Evolutionary conservation across 228 moss, liverwort and hornwort species (phyloP), one percentile per base, ranked within the genome.

Genomic region (Sphagnum fallax): DNA sequence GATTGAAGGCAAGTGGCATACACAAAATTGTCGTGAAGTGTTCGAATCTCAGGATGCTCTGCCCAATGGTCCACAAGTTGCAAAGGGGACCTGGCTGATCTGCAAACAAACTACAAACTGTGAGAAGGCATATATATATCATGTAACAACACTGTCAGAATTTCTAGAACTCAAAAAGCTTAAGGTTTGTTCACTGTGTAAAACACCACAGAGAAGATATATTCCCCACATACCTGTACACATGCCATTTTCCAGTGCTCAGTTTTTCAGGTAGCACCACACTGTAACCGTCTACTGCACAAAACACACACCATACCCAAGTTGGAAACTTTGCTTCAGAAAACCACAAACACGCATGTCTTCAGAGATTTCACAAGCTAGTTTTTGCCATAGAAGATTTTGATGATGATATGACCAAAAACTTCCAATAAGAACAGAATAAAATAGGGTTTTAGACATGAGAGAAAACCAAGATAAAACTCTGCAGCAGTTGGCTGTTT

Each of bases 221-320:
- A 32, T 32, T 32, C 32, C 32, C 32, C 6, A 70, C 50, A 61
- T 79, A 88, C 88, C 97, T 88, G 71, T 75, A 71, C 51, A 98
- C 97, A 77, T 98, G 93, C 97, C 97, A 98, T 76, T 87, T 81
- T 48, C 97, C 97, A 11, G 75, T 80, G 65, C 87, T 79, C 72
- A 98, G 81, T 61, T 87, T 90, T 79, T 98, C 97, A 32, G 97
- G 97, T 71, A 98, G 75, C 69, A 76, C 75, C 13, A 81, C 97
- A 59, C 93, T 91, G 10, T 85, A 88, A 5, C 93, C 93, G 49
- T 98, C 84, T 64, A 77, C 78, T 80, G 82, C 61, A 32, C 52
- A 76, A 5, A 66, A 58, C 65, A 74, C 49, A 78, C 16, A 14
- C 5, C 10, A 62, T 8, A n/a, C 62, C 14, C 10, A 16, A 62